Percentiles rank a stretch among this genome's conserved stretches.
Evolutionary conservation across 306 rosid species (phyloP).

Genomic region (Gleditsia sinensis): DNA sequence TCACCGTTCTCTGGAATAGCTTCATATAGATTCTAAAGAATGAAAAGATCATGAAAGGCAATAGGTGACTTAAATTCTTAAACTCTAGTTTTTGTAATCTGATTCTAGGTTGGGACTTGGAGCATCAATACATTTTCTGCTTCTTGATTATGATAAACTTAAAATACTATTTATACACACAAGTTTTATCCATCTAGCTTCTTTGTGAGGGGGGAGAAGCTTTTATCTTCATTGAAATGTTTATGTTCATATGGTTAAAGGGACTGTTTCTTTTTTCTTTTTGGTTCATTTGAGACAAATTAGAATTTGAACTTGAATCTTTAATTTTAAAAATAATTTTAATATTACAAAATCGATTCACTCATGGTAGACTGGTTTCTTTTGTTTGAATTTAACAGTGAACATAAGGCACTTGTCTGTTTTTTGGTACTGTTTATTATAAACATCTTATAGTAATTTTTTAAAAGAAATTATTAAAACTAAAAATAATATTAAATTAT

Average conservation of each 20-base stretch:
- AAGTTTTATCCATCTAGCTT: slow-evolving; percentile 3
- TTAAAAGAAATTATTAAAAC: too few species aligned
- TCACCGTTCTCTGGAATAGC: slow-evolving; percentile 13
- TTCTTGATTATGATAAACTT: slow-evolving; percentile 3
- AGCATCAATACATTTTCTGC: slow-evolving; percentile 25
- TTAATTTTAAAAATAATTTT: too few species aligned
- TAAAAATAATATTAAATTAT: too few species aligned
- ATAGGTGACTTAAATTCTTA: slow-evolving; percentile 10
- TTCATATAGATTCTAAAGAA: neutral
- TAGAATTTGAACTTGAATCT: neutral
- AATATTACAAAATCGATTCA: neutral
- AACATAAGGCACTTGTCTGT: too few species aligned
- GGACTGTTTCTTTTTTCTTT: neutral
- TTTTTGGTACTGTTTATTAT: too few species aligned
- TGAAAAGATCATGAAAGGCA: slow-evolving; percentile 14
- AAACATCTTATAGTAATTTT: too few species aligned
- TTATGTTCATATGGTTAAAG: slow-evolving; percentile 1
- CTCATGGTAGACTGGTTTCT: too few species aligned
- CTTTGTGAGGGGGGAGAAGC: neutral
- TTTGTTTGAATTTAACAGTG: too few species aligned
- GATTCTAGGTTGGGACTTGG: slow-evolving; percentile 32
- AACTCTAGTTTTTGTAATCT: slow-evolving; percentile 10
- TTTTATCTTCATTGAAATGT: neutral
- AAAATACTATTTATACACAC: neutral
- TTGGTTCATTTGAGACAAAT: neutral